A percentile compares a stretch with the other conserved stretches of the same genome.
Evolutionary conservation across 768 basidiomycete species (phyloP).

Genomic region (Glaciozyma martinii): DNA sequence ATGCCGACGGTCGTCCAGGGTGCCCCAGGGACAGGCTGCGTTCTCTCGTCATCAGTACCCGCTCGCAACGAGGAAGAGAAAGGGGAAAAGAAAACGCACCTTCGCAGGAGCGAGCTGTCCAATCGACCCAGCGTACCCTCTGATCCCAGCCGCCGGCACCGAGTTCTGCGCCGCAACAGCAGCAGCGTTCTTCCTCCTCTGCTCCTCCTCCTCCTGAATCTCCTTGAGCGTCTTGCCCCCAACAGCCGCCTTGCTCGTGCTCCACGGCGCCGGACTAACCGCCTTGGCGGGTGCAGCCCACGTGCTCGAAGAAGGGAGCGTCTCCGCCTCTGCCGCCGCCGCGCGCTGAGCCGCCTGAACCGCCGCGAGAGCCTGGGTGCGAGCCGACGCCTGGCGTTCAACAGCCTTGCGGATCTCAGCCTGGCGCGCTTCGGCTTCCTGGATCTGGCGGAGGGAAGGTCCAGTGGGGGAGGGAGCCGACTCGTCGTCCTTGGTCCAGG

Average conservation of each 20-base stretch:
- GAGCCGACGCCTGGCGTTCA: constrained; percentile 51
- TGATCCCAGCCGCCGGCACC: constrained; percentile 24
- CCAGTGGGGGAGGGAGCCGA: constrained; percentile 49
- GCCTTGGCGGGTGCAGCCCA: constrained; percentile 49
- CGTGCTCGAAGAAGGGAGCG: constrained; percentile 51
- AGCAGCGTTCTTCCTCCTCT: constrained; percentile 48
- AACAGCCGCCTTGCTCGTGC: constrained; percentile 48
- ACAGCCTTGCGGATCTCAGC: constrained; percentile 63
- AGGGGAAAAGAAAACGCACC: neutral
- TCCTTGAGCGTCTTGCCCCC: constrained; percentile 94
- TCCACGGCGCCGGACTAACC: constrained; percentile 59
- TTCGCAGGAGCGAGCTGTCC: constrained; percentile 41
- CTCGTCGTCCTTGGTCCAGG: constrained; percentile 44
- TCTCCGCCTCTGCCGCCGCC: constrained; percentile 33
- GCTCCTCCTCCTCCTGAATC: constrained; percentile 85
- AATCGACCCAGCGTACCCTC: constrained; percentile 64
- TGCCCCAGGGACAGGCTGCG: constrained; percentile 4
- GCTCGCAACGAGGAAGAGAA: neutral
- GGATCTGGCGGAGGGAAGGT: constrained; percentile 81
- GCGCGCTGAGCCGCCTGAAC: constrained; percentile 31
- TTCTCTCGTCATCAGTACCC: neutral
- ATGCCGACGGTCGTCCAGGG: constrained; percentile 29
- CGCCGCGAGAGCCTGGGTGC: constrained; percentile 44
- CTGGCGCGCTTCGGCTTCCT: constrained; percentile 80
- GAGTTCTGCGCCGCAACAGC: constrained; percentile 18